These are phyloP conservation scores for Myxozyma monticola DNA, from an alignment of 805 yeast genomes.

Conservation along the genomic window DNA sequence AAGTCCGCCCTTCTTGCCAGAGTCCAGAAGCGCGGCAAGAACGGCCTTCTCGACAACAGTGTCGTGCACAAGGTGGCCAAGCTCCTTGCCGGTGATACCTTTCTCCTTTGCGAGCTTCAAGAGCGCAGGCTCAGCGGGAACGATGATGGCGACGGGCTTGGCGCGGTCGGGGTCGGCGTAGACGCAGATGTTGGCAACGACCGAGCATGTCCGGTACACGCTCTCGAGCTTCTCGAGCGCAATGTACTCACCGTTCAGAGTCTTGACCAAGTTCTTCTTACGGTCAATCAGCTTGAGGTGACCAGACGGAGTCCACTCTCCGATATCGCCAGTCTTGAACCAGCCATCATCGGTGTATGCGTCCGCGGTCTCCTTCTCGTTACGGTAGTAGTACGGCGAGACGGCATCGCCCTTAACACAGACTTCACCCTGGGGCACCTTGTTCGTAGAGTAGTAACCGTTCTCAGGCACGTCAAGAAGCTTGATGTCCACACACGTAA, in stretches of 20 bases:
- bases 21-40: conserved; percentile 58
- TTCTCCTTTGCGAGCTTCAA: conserved; percentile 59
- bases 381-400: conserved; percentile 74
- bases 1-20: conserved; percentile 81
- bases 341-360: conserved; percentile 84
- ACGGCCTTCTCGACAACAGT: conserved; percentile 56
- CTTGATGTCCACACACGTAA: conserved; percentile 82
- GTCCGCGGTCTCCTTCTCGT: conserved; percentile 73
- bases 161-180: conserved; percentile 87
- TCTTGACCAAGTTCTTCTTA: conserved; percentile 92
- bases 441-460: conserved; percentile 71
- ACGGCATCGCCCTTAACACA: conserved; percentile 75
- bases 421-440: conserved; percentile 91
- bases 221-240: conserved; percentile 95
- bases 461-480: conserved; percentile 88
- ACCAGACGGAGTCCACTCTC: conserved; percentile 84
- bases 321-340: conserved; percentile 97
- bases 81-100: conserved; percentile 51
- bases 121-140: conserved; percentile 72
- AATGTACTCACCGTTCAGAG: conserved; percentile 94
- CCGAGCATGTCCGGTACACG: conserved; percentile 77
- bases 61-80: conserved; percentile 55
- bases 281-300: conserved; percentile 85
- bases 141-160: conserved; percentile 88
- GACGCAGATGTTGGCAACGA: conserved; percentile 80